Evolutionary conservation across 2,329 filamentous ascomycete species (phyloP).

Genomic region (Fusarium torulosum): DNA sequence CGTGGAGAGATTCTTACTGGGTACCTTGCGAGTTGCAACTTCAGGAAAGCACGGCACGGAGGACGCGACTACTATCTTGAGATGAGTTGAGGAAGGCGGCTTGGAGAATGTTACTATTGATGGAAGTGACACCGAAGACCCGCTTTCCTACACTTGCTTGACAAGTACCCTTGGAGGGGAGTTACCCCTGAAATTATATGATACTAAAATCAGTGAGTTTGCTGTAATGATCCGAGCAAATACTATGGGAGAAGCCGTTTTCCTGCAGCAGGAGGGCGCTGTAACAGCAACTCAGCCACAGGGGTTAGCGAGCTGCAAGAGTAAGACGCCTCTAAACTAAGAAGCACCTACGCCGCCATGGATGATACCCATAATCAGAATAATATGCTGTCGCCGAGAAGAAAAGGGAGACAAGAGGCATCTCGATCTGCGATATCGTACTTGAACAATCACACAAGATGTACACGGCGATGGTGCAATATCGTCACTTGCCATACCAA

Average conservation of each 20-base stretch:
- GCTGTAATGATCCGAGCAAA: background rate
- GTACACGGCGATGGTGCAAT: conserved; percentile 31
- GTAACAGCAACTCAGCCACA: conserved; percentile 22
- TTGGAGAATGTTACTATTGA: conserved; percentile 32
- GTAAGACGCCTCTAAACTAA: background rate
- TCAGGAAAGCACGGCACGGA: conserved; percentile 34
- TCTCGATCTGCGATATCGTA: conserved; percentile 10
- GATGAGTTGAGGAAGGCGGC: conserved; percentile 21
- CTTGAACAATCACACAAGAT: conserved; percentile 18
- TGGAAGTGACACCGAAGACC: conserved; percentile 25
- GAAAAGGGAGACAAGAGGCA: background rate
- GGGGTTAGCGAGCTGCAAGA: conserved; percentile 10
- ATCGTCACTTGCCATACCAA: conserved; percentile 7
- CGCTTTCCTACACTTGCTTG: conserved; percentile 6
- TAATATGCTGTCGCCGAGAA: too few species aligned
- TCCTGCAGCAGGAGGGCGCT: too few species aligned
- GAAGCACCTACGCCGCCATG: too few species aligned
- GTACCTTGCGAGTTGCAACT: background rate
- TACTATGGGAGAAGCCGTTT: conserved; percentile 12
- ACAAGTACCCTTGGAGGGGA: conserved; percentile 24
- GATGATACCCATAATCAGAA: too few species aligned
- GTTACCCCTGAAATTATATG: conserved; percentile 34
- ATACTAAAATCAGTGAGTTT: background rate
- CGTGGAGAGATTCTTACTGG: conserved; percentile 36
- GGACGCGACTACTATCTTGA: conserved; percentile 21